These are phyloP conservation scores for Terfezia boudieri DNA, from an alignment of 495 filamentous ascomycete genomes.

Conservation along the genomic window DNA sequence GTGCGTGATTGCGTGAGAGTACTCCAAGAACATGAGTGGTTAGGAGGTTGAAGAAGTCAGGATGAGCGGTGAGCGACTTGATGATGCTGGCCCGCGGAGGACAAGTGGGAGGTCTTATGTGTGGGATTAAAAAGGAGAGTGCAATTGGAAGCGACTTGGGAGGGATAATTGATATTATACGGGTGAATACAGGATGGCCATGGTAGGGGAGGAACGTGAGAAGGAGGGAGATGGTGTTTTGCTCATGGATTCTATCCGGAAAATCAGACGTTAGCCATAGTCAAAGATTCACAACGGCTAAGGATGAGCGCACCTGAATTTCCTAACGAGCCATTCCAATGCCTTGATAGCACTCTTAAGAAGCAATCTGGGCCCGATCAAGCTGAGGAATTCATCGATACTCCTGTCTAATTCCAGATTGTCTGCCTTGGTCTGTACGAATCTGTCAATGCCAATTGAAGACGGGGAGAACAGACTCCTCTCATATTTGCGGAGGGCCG, in stretches of 20 bases:
- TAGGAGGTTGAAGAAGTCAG: slow-evolving; percentile 42
- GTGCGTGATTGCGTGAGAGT: slow-evolving; percentile 41
- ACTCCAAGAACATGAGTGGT: slow-evolving; percentile 53
- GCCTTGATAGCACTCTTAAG: slow-evolving; percentile 72
- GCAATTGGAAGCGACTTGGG: slow-evolving; percentile 23
- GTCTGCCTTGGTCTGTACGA: slow-evolving; percentile 55
- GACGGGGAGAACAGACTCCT: slow-evolving; percentile 68
- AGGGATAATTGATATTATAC: slow-evolving; percentile 50
- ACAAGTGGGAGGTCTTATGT: slow-evolving; percentile 46
- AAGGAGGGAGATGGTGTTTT: slow-evolving; percentile 59
- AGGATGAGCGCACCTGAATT: slow-evolving; percentile 49
- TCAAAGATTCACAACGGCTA: neutral
- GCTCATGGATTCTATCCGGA: slow-evolving; percentile 55
- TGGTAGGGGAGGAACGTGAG: slow-evolving; percentile 86
- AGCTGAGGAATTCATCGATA: slow-evolving; percentile 56
- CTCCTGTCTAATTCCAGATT: slow-evolving; percentile 59
- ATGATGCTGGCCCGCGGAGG: slow-evolving; percentile 63
- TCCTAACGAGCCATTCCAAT: slow-evolving; percentile 78
- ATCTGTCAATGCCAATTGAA: slow-evolving; percentile 69
- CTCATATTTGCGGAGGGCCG: slow-evolving; percentile 44
- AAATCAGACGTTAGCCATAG: slow-evolving; percentile 16
- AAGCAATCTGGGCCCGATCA: slow-evolving; percentile 51
- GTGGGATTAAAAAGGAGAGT: slow-evolving; percentile 70
- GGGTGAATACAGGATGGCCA: slow-evolving; percentile 54
- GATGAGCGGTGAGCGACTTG: slow-evolving; percentile 51